Conservation (phyloP, 257 asterid genomes). For the Solanum dulcamara region DNA sequence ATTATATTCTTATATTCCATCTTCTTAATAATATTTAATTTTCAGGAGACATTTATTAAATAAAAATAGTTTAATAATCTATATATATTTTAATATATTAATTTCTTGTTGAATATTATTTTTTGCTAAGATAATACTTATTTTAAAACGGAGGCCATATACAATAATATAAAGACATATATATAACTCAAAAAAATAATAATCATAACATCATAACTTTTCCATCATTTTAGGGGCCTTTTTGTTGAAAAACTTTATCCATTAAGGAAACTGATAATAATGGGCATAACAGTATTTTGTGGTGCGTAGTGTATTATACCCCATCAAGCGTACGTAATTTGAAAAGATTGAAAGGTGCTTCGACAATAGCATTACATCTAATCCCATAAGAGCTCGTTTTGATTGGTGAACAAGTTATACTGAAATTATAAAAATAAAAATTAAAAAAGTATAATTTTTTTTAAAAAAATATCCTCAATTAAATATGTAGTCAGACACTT, state of each 20-base stretch:
- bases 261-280: not conserved
- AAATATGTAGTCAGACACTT: too few relatives aligned
- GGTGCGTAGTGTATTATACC: not conserved
- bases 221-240: not conserved
- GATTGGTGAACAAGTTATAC: not conserved
- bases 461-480: too few relatives aligned
- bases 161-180: not conserved
- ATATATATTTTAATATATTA: not conserved
- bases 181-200: not conserved
- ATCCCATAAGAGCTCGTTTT: not conserved
- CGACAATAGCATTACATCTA: not conserved
- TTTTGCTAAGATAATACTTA: not conserved
- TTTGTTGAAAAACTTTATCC: not conserved
- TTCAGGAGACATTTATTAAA: too few relatives aligned
- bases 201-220: not conserved
- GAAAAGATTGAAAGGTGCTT: not conserved
- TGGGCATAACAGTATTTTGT: not conserved
- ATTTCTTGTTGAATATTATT: too few relatives aligned
- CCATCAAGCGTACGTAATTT: not conserved
- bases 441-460: too few relatives aligned
- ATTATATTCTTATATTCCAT: not conserved
- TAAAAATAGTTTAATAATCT: too few relatives aligned
- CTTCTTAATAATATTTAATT: not conserved
- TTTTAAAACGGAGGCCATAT: accelerated
- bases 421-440: not conserved